Conservation (phyloP, 108 stramenopile genomes). For the Nitzschia sp. region DNA sequence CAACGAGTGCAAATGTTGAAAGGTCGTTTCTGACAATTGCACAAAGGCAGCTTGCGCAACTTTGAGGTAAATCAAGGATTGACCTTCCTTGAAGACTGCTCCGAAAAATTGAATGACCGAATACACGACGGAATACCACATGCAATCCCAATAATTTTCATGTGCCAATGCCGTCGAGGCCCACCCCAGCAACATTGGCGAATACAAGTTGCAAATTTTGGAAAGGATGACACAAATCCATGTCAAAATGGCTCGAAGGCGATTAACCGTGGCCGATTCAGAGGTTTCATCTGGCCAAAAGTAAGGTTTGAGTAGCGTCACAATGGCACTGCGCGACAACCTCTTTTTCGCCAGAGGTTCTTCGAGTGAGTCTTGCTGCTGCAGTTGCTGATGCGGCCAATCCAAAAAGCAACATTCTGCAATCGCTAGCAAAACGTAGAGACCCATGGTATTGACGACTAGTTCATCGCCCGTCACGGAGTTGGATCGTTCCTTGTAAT, state of each 20-base stretch:
- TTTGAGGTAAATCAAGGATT: conserved; percentile 91
- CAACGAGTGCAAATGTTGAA: conserved; percentile 90
- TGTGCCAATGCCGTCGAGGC: conserved; percentile 89
- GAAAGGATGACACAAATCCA: conserved; percentile 88
- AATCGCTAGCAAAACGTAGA: conserved; percentile 40
- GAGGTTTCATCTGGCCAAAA: conserved; percentile 93
- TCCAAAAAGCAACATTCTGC: conserved; percentile 51
- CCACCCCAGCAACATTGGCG: conserved; percentile 87
- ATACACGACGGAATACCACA: conserved; percentile 65
- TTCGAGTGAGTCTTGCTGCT: not conserved
- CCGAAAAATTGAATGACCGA: conserved; percentile 64
- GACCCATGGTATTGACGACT: conserved; percentile 35
- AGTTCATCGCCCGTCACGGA: conserved; percentile 24
- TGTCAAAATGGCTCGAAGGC: conserved; percentile 83
- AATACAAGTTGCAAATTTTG: conserved; percentile 81
- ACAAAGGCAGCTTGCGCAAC: conserved; percentile 97
- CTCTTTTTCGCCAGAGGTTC: conserved; percentile 20
- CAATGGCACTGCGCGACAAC: conserved; percentile 55
- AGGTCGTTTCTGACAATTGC: conserved; percentile 86
- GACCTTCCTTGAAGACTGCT: conserved; percentile 85
- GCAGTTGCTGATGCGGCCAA: conserved; percentile 22
- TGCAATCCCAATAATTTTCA: conserved; percentile 54
- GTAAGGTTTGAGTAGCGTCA: conserved; percentile 87
- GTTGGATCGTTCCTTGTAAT: conserved; percentile 5
- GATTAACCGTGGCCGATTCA: conserved; percentile 77